phyloP scores from a whole-genome alignment of 2,329 filamentous ascomycete genomes.

The Trichoderma gracile region DNA sequence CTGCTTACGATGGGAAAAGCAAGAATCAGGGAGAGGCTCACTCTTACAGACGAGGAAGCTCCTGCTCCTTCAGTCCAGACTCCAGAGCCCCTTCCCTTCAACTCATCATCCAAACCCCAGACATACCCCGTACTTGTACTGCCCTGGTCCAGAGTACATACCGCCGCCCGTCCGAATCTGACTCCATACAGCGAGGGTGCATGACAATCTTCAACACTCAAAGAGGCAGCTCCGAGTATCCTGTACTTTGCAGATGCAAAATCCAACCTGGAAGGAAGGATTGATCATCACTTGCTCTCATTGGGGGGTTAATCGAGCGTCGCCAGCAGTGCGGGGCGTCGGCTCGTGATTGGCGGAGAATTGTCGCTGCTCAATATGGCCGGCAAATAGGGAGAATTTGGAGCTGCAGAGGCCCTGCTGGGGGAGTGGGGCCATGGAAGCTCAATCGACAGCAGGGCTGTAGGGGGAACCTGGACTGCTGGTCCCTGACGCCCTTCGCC shows the following conservation, averaged over 20 bases:
- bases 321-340: slow-evolving; percentile 11
- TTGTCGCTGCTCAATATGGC: slow-evolving; percentile 1
- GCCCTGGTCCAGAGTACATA: no score
- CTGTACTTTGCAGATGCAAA: neutral
- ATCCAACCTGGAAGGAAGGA: neutral
- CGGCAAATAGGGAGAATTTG: slow-evolving; percentile 28
- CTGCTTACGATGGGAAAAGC: no score
- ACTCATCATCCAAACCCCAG: no score
- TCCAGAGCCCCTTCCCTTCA: no score
- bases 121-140: no score
- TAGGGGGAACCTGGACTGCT: neutral
- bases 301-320: slow-evolving; percentile 22
- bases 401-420: neutral
- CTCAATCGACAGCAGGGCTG: slow-evolving; percentile 5
- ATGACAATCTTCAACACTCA: neutral
- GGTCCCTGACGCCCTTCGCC: no score
- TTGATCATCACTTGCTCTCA: slow-evolving; percentile 11
- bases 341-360: slow-evolving; percentile 26
- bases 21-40: no score
- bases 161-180: no score
- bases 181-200: no score
- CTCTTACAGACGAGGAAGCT: no score
- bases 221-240: slow-evolving; percentile 2
- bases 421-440: neutral
- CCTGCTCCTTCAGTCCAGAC: no score